A percentile compares a stretch with the other conserved stretches of the same genome.
Conservation (phyloP, 805 yeast species). For the Cyberlindnera mycetangii region DNA sequence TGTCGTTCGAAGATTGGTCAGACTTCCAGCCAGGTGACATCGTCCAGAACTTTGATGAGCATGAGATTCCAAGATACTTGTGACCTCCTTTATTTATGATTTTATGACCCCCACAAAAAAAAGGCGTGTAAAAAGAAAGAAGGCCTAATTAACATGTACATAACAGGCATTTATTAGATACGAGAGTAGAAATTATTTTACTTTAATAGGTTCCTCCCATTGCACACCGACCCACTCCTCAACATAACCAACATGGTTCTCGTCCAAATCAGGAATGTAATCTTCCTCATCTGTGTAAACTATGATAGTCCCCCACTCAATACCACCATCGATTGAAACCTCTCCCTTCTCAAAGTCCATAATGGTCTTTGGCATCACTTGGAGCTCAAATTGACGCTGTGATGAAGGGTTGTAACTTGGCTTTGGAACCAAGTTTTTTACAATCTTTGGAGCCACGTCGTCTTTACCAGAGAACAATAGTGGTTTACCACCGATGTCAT, state of each 20-base stretch:
- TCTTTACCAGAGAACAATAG: slow-evolving; percentile 64
- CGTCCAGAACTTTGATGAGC: slow-evolving; percentile 70
- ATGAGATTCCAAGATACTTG: slow-evolving; percentile 50
- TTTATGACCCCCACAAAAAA: slow-evolving; percentile 4
- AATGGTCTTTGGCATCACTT: slow-evolving; percentile 91
- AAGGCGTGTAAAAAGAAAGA: neutral
- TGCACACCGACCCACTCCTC: slow-evolving; percentile 84
- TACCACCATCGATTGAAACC: slow-evolving; percentile 56
- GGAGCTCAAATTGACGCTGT: slow-evolving; percentile 72
- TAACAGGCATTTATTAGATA: slow-evolving; percentile 1
- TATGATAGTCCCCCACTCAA: slow-evolving; percentile 96
- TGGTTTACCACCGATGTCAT: slow-evolving; percentile 78
- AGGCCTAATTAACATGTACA: slow-evolving; percentile 4
- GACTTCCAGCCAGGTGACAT: slow-evolving; percentile 72
- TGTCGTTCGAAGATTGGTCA: slow-evolving; percentile 66
- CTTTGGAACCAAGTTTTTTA: slow-evolving; percentile 43
- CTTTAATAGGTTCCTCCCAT: slow-evolving; percentile 59
- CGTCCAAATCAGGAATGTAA: slow-evolving; percentile 53
- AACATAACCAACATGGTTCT: slow-evolving; percentile 69
- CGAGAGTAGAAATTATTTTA: neutral
- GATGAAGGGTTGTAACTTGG: slow-evolving; percentile 63
- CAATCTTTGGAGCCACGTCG: slow-evolving; percentile 44
- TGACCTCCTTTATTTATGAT: slow-evolving; percentile 6
- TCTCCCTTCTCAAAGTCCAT: slow-evolving; percentile 65
- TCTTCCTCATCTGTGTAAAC: slow-evolving; percentile 77